Percentiles rank a stretch among this genome's conserved stretches.
Evolutionary conservation across 208 protist genomes (phyloP).

Genomic region (Trypanosoma caninum): DNA sequence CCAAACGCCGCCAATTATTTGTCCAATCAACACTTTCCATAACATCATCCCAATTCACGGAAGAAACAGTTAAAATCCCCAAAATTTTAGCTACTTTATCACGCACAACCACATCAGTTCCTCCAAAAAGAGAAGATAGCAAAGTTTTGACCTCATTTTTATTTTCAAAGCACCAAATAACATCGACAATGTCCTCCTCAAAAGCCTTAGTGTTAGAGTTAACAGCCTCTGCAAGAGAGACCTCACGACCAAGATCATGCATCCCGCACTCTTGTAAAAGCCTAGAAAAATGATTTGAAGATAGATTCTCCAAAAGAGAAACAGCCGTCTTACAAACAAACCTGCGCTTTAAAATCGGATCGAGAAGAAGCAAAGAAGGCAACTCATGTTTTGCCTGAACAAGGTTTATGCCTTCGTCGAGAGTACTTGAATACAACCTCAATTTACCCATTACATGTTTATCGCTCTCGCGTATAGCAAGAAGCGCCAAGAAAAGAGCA

Average conservation of each 20-base stretch:
- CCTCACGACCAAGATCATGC: slow-evolving; percentile 53
- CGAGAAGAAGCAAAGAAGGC: slow-evolving; percentile 11
- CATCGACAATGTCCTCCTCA: slow-evolving; percentile 36
- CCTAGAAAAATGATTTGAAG: slow-evolving; percentile 30
- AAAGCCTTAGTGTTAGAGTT: slow-evolving; percentile 37
- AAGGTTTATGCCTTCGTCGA: slow-evolving; percentile 39
- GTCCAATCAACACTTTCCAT: slow-evolving; percentile 65
- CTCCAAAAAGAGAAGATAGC: slow-evolving; percentile 47
- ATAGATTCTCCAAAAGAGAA: slow-evolving; percentile 23
- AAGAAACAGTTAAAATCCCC: slow-evolving; percentile 18
- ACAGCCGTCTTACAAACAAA: slow-evolving; percentile 34
- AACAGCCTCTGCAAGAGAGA: slow-evolving; percentile 66
- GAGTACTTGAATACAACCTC: slow-evolving; percentile 14
- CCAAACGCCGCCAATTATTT: slow-evolving; percentile 48
- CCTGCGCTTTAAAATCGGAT: slow-evolving; percentile 37
- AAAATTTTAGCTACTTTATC: slow-evolving; percentile 45
- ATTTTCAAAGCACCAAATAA: slow-evolving; percentile 58
- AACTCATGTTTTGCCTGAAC: background rate
- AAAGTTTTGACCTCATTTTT: slow-evolving; percentile 67
- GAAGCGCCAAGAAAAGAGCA: slow-evolving; percentile 65
- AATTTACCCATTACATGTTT: slow-evolving; percentile 19
- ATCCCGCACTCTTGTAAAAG: slow-evolving; percentile 30
- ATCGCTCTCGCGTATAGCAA: slow-evolving; percentile 35
- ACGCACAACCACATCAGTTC: slow-evolving; percentile 34
- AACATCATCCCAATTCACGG: slow-evolving; percentile 53